These are phyloP conservation scores for Salvia sclarea DNA, from an alignment of 305 asterid species.

Conservation along the genomic window DNA sequence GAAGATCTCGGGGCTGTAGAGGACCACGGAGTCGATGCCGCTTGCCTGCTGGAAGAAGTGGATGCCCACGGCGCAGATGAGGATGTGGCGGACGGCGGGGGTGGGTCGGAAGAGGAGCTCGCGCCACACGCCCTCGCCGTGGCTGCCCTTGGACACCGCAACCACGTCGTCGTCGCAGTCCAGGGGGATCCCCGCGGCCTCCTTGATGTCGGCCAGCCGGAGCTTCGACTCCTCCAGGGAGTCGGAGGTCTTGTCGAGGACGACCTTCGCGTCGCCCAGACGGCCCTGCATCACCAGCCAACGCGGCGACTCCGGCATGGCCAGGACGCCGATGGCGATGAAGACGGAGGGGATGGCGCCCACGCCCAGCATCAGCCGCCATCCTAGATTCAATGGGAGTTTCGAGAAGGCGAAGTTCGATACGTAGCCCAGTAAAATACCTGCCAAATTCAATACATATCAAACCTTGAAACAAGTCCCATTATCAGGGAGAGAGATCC, in stretches of 20 bases:
- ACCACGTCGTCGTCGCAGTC: slow-evolving; percentile 58
- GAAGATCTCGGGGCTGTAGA: slow-evolving; percentile 68
- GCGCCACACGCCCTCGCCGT: slow-evolving; percentile 60
- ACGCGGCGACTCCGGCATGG: slow-evolving; percentile 92
- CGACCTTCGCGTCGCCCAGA: slow-evolving; percentile 65
- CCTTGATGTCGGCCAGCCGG: slow-evolving; percentile 60
- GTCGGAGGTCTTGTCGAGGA: slow-evolving; percentile 68
- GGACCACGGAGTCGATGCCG: slow-evolving; percentile 71
- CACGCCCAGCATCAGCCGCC: slow-evolving; percentile 87
- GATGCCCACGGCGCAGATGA: slow-evolving; percentile 59
- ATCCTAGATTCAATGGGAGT: slow-evolving; percentile 55
- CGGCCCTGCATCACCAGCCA: slow-evolving; percentile 94
- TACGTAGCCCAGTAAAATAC: slow-evolving; percentile 66
- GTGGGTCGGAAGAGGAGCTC: slow-evolving; percentile 63
- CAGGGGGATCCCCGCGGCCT: slow-evolving; percentile 69
- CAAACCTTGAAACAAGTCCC: too few species aligned
- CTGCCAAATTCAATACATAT: slow-evolving; percentile 41
- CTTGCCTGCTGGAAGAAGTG: slow-evolving; percentile 76
- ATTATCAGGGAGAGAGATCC: too few species aligned
- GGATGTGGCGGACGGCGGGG: slow-evolving; percentile 57
- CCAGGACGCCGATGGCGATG: slow-evolving; percentile 57
- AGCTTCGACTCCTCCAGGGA: slow-evolving; percentile 56
- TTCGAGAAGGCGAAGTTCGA: slow-evolving; percentile 73
- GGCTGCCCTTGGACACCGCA: slow-evolving; percentile 28
- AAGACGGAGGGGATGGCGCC: slow-evolving; percentile 72